These are phyloP conservation scores for Huiozyma naganishii DNA, from an alignment of 805 yeast species.

Conservation along the genomic window DNA sequence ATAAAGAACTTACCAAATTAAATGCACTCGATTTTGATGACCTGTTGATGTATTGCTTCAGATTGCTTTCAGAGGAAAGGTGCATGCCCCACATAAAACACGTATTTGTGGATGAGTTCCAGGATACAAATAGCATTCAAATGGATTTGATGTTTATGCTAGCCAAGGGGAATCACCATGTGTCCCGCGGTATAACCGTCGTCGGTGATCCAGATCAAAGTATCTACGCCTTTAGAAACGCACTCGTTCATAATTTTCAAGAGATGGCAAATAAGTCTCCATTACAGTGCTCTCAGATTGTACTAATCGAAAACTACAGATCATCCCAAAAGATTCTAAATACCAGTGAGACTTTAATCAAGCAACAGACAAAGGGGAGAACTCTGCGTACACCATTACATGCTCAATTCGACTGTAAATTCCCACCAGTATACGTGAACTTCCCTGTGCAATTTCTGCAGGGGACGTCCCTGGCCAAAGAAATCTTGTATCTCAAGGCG, in stretches of 20 bases:
- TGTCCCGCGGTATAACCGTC: slow-evolving; percentile 55
- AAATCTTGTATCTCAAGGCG: slow-evolving; percentile 38
- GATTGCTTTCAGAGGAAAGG: slow-evolving; percentile 35
- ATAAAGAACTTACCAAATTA: slow-evolving; percentile 33
- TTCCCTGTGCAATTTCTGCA: slow-evolving; percentile 40
- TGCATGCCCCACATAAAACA: slow-evolving; percentile 46
- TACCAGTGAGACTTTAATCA: slow-evolving; percentile 55
- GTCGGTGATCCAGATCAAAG: slow-evolving; percentile 98
- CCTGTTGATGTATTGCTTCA: slow-evolving; percentile 46
- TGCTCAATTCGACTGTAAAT: slow-evolving; percentile 35
- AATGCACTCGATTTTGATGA: slow-evolving; percentile 75
- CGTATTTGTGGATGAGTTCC: slow-evolving; percentile 87
- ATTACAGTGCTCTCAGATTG: slow-evolving; percentile 26
- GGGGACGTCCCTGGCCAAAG: slow-evolving; percentile 46
- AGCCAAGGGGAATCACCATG: slow-evolving; percentile 31
- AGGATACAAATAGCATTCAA: slow-evolving; percentile 79
- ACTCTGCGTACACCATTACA: slow-evolving; percentile 33
- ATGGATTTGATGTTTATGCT: slow-evolving; percentile 51
- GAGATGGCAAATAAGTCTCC: slow-evolving; percentile 38
- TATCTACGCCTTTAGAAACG: slow-evolving; percentile 81
- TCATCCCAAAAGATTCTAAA: slow-evolving; percentile 60
- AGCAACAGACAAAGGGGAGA: slow-evolving; percentile 37
- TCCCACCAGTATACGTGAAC: slow-evolving; percentile 38
- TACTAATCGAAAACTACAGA: slow-evolving; percentile 64
- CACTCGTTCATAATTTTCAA: slow-evolving; percentile 56